Conservation (phyloP, 169 alveolate species). For the Pseudocohnilembus persalinus region DNA sequence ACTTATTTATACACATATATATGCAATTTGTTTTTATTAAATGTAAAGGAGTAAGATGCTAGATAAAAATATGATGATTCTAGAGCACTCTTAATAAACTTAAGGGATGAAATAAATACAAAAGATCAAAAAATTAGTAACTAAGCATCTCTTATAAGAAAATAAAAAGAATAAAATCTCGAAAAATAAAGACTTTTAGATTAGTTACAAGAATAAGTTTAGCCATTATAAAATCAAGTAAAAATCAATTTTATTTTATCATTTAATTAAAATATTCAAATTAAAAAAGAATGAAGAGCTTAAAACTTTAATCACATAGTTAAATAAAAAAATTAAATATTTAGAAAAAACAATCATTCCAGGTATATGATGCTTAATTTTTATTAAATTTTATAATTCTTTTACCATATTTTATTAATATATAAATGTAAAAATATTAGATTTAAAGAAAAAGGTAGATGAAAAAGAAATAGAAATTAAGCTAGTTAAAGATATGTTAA, state of each 20-base stretch:
- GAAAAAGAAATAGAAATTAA: background rate
- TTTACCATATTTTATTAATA: too few relatives aligned
- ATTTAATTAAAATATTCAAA: too few relatives aligned
- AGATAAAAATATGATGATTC: background rate
- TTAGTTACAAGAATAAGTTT: background rate
- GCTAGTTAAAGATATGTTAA: constrained; percentile 1
- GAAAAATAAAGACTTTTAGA: background rate
- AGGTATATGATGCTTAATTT: background rate
- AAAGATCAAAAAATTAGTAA: background rate
- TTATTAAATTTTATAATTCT: too few relatives aligned
- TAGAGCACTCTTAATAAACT: background rate
- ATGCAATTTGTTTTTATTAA: background rate
- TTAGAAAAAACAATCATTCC: background rate
- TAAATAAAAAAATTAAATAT: too few relatives aligned
- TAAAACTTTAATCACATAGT: too few relatives aligned
- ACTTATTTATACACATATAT: background rate
- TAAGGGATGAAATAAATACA: background rate
- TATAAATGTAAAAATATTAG: background rate
- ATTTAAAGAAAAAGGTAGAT: background rate
- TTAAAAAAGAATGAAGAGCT: background rate
- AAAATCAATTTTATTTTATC: too few relatives aligned
- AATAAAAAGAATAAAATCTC: background rate
- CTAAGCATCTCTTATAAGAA: background rate
- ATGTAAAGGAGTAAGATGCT: background rate
- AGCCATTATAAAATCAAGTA: background rate